Conservation (phyloP, 2,329 filamentous ascomycete species). For the Monosporascus sp. region DNA sequence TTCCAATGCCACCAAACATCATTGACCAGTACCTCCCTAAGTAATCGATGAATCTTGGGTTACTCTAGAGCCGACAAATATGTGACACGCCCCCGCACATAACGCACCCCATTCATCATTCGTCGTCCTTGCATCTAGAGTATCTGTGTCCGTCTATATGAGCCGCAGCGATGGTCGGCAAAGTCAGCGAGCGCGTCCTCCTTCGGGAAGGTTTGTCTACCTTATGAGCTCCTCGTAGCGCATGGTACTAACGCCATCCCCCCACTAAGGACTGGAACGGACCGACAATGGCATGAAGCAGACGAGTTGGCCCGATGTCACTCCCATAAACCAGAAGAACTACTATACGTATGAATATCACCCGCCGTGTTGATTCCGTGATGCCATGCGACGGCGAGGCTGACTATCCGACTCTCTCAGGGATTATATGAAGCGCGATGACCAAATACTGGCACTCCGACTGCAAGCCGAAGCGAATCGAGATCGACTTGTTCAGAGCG, state of each 20-base stretch:
- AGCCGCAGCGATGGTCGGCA: slow-evolving; percentile 49
- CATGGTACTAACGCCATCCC: slow-evolving; percentile 10
- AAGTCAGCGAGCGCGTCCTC: slow-evolving; percentile 61
- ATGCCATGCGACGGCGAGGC: slow-evolving; percentile 1
- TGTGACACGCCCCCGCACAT: no score
- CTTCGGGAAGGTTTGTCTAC: slow-evolving; percentile 50
- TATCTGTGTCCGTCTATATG: slow-evolving; percentile 1
- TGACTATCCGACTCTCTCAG: slow-evolving; percentile 39
- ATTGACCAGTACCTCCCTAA: no score
- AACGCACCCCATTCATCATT: neutral
- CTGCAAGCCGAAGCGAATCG: slow-evolving; percentile 82
- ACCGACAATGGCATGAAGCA: slow-evolving; percentile 98
- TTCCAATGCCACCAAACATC: no score
- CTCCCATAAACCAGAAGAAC: slow-evolving; percentile 98
- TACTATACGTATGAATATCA: slow-evolving; percentile 75
- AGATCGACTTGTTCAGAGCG: slow-evolving; percentile 76
- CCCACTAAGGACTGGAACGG: slow-evolving; percentile 70
- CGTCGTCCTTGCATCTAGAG: slow-evolving; percentile 2
- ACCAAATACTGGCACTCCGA: slow-evolving; percentile 85
- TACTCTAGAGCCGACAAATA: no score
- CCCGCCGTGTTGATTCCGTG: neutral
- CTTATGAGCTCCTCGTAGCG: slow-evolving; percentile 1
- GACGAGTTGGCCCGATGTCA: slow-evolving; percentile 86
- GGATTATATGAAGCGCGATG: slow-evolving; percentile 97
- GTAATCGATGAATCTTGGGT: no score